Evolutionary conservation across 2,329 filamentous ascomycete genomes (phyloP), one percentile per base, ranked within the genome.

Genomic region (Aureobasidium sp.): DNA sequence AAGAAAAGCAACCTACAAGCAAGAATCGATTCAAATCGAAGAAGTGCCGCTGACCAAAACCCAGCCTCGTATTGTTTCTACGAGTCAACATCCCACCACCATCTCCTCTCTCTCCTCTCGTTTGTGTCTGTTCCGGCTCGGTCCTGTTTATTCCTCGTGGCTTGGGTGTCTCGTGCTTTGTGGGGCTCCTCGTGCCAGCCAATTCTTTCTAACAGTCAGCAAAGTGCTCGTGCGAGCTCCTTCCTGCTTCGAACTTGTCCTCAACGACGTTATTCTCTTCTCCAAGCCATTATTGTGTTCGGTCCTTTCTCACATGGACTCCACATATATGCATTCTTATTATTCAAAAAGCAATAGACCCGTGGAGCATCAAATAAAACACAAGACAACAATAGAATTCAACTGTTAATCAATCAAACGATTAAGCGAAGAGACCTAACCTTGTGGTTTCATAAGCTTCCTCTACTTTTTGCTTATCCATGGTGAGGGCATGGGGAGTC

Each of bases 361-460:
- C 29, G 51, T 55, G 51, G 51, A 55, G 51, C 51, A 55, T 42
- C 51, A 55, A 55, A 55, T 55, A 32, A 55, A 55, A 55, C 51
- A 41, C 23, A 8, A 7, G 2, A 15, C 13, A 37, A 42, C 13
- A 32, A 55, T 42, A 8, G 37, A 20, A 26, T 20, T 13, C 34
- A 29, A 27, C 23, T 42, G 51, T n/a, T 41, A 29, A 29, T 32
- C 37, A 9, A 8, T 55, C 26, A 39, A 41, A 20, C 51, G 26
- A 42, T 20, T 27, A 55, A 53, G 50, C 50, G 50, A 39, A n/a
- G 9, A 17, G 6, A 13, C 20, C 29, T 39, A 36, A 13, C 47
- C n/a, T 36, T 37, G 34, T 37, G n/a, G 20, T 27, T 32, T 17
- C 36, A 29, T 55, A 55, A 55, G 37, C 23, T 42, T 27, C 17